phyloP scores from a whole-genome alignment of 2,329 filamentous ascomycete genomes.

The Teratosphaeria epicoccoides region DNA sequence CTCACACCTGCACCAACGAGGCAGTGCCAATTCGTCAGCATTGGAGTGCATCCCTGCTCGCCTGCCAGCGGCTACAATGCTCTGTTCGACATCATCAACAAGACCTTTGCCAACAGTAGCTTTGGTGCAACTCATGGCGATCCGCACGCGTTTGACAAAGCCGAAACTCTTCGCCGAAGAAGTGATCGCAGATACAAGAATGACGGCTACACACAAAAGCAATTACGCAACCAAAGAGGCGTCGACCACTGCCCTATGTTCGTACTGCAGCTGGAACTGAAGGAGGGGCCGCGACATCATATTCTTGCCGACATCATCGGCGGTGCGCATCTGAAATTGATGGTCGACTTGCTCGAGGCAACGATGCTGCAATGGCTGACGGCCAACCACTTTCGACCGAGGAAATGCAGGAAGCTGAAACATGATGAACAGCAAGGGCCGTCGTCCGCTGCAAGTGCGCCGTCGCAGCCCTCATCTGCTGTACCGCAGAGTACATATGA shows the following conservation, averaged over 20 bases:
- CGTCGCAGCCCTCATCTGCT: neutral
- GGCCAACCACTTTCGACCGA: conserved; percentile 57
- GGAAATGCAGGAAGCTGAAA: conserved; percentile 15
- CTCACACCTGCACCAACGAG: conserved; percentile 59
- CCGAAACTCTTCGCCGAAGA: conserved; percentile 27
- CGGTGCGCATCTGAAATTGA: conserved; percentile 36
- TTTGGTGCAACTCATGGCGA: conserved; percentile 56
- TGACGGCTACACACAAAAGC: conserved; percentile 40
- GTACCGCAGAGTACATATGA: neutral
- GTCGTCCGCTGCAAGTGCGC: neutral
- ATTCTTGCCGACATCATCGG: conserved; percentile 7
- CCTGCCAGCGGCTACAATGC: conserved; percentile 49
- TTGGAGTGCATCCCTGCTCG: conserved; percentile 59
- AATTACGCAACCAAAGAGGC: conserved; percentile 49
- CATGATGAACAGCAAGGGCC: conserved; percentile 7
- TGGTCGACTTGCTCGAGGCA: conserved; percentile 55
- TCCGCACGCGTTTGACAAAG: conserved; percentile 22
- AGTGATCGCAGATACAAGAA: conserved; percentile 35
- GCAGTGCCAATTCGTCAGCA: conserved; percentile 66
- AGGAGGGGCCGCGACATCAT: conserved; percentile 6
- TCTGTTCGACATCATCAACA: conserved; percentile 70
- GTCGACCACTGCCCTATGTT: conserved; percentile 87
- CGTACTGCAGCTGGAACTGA: conserved; percentile 47
- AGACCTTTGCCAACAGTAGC: conserved; percentile 60
- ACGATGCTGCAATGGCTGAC: conserved; percentile 66